phyloP scores from a whole-genome alignment of 805 yeast genomes.

The Naumovozyma dairenensis region DNA sequence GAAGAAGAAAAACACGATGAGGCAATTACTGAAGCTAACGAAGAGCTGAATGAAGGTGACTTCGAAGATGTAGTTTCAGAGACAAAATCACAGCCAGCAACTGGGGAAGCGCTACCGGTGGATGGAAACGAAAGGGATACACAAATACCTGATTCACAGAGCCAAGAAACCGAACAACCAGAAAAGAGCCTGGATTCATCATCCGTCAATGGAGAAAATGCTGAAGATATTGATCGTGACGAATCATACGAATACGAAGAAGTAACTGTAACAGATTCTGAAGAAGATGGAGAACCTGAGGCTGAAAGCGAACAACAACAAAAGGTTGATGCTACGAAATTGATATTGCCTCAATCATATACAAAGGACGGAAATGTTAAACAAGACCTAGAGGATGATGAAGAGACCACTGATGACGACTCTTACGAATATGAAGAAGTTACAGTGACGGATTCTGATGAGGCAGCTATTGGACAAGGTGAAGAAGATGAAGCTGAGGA shows the following conservation, averaged over 20 bases:
- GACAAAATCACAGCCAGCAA: too few species aligned
- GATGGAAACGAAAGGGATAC: too few species aligned
- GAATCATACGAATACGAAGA: neutral
- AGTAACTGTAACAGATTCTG: slow-evolving; percentile 1
- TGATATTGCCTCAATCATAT: too few species aligned
- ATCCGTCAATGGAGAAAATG: slow-evolving; percentile 1
- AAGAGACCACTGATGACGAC: slow-evolving; percentile 1
- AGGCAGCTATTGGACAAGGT: too few species aligned
- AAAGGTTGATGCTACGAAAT: neutral
- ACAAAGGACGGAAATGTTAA: too few species aligned
- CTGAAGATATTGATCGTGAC: neutral
- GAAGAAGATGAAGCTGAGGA: neutral
- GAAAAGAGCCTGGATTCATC: too few species aligned
- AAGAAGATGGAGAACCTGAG: neutral
- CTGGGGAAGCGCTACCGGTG: too few species aligned
- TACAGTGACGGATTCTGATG: neutral
- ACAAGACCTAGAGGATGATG: neutral
- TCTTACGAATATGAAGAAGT: neutral
- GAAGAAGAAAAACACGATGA: slow-evolving; percentile 1
- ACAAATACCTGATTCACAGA: too few species aligned
- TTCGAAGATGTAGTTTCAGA: too few species aligned
- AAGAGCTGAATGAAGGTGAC: neutral
- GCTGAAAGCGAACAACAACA: neutral
- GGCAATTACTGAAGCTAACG: neutral
- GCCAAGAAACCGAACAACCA: too few species aligned